These are phyloP conservation scores for Teunomyces stri DNA, from an alignment of 805 yeast genomes.

Conservation along the genomic window DNA sequence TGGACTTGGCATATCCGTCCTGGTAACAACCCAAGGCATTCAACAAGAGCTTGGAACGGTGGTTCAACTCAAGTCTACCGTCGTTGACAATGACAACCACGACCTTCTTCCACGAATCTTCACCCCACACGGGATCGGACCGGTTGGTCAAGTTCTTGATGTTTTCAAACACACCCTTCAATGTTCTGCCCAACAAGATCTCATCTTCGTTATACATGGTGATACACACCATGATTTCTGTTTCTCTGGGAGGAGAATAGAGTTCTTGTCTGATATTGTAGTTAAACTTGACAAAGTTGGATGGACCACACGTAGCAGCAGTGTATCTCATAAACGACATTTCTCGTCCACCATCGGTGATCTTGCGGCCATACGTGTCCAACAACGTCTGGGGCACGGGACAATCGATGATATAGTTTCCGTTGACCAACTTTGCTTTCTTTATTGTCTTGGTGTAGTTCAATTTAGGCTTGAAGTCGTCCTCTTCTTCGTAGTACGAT, in stretches of 20 bases:
- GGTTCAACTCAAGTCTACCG: slow-evolving; percentile 83
- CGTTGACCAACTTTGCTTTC: slow-evolving; percentile 54
- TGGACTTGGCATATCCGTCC: slow-evolving; percentile 92
- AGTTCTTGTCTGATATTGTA: slow-evolving; percentile 83
- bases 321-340: slow-evolving; percentile 89
- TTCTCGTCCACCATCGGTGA: slow-evolving; percentile 48
- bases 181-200: slow-evolving; percentile 54
- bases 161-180: slow-evolving; percentile 75
- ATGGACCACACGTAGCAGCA: slow-evolving; percentile 91
- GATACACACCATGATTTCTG: slow-evolving; percentile 67
- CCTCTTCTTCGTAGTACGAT: slow-evolving; percentile 25
- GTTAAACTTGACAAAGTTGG: slow-evolving; percentile 54
- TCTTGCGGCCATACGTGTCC: slow-evolving; percentile 32
- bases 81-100: slow-evolving; percentile 89
- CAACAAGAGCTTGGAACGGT: slow-evolving; percentile 73
- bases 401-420: slow-evolving; percentile 44
- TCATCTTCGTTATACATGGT: slow-evolving; percentile 72
- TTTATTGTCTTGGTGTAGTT: slow-evolving; percentile 41
- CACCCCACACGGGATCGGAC: slow-evolving; percentile 82
- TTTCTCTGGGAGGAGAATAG: slow-evolving; percentile 72
- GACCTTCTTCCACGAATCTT: slow-evolving; percentile 90
- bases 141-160: slow-evolving; percentile 69
- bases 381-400: slow-evolving; percentile 40
- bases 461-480: slow-evolving; percentile 39
- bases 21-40: slow-evolving; percentile 90